phyloP scores from a whole-genome alignment of 129 eudicot species.

The Helianthus tuberosus region DNA sequence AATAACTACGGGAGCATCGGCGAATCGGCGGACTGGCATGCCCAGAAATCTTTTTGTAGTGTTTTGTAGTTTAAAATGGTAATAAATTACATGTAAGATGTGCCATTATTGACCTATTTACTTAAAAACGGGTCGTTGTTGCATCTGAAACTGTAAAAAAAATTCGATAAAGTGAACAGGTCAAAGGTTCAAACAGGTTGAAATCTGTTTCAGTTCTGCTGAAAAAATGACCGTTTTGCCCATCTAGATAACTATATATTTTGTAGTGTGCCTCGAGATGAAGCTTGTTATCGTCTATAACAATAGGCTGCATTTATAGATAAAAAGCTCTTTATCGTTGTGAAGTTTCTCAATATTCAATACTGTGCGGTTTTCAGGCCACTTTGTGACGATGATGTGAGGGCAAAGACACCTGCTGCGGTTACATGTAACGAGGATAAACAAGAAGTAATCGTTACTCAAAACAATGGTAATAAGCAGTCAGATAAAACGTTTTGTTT shows the following conservation, averaged over 20 bases:
- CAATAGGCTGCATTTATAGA: slow-evolving; percentile 1
- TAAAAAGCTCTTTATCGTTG: background rate
- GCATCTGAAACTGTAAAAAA: background rate
- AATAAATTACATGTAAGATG: background rate
- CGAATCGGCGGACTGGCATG: background rate
- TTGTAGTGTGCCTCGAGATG: background rate
- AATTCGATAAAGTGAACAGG: background rate
- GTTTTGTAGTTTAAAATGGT: background rate
- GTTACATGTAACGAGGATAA: slow-evolving; percentile 52
- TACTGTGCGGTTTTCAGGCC: slow-evolving; percentile 46
- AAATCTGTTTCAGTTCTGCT: background rate
- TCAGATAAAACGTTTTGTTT: slow-evolving; percentile 52
- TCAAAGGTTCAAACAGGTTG: slow-evolving; percentile 7
- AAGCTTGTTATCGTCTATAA: background rate
- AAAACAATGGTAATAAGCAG: slow-evolving; percentile 54
- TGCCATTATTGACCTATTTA: background rate
- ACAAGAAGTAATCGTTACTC: slow-evolving; percentile 51
- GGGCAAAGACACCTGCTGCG: slow-evolving; percentile 42
- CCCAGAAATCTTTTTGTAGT: background rate
- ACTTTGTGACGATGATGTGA: slow-evolving; percentile 49
- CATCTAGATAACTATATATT: background rate
- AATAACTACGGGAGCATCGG: no score
- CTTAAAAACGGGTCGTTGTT: background rate
- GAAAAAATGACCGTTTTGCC: background rate
- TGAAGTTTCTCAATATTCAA: background rate